Conservation (phyloP, 139 green algal genomes). For the Chlamydomonas sp. region DNA sequence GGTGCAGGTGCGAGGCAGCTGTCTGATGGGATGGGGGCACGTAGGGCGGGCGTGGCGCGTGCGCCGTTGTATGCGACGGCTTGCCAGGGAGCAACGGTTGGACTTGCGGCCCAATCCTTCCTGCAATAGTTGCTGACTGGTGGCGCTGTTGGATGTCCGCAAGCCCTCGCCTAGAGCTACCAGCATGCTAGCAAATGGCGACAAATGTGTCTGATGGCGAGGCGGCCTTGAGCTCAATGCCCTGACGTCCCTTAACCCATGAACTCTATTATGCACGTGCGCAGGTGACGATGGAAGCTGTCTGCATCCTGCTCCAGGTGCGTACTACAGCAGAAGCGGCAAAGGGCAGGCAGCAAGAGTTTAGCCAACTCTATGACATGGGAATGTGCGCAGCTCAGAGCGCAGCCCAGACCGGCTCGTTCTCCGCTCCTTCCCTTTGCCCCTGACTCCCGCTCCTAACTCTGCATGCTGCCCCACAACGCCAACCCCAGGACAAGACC, state of each 20-base stretch:
- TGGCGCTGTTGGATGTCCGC: too few relatives aligned
- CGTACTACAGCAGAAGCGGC: neutral
- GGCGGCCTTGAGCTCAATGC: too few relatives aligned
- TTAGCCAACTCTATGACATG: neutral
- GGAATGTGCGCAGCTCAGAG: neutral
- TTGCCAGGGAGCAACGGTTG: too few relatives aligned
- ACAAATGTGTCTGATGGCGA: too few relatives aligned
- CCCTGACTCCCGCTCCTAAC: neutral
- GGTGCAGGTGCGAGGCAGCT: slow-evolving; percentile 80
- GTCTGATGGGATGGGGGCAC: slow-evolving; percentile 64
- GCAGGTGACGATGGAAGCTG: slow-evolving; percentile 78
- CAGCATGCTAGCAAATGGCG: too few relatives aligned
- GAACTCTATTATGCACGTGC: too few relatives aligned
- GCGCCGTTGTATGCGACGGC: neutral
- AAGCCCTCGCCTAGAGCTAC: too few relatives aligned
- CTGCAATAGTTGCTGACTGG: too few relatives aligned
- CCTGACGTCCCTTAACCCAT: too few relatives aligned
- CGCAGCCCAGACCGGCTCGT: too few relatives aligned
- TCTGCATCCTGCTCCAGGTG: slow-evolving; percentile 74
- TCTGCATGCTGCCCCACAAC: neutral
- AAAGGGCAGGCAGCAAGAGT: neutral
- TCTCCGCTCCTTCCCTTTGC: too few relatives aligned
- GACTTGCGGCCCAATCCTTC: too few relatives aligned
- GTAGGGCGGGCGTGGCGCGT: neutral
- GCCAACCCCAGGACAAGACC: slow-evolving; percentile 64